Base-by-base conservation (phyloP, 2,329 filamentous ascomycete species). In the Magnaporthales sp. region DNA sequence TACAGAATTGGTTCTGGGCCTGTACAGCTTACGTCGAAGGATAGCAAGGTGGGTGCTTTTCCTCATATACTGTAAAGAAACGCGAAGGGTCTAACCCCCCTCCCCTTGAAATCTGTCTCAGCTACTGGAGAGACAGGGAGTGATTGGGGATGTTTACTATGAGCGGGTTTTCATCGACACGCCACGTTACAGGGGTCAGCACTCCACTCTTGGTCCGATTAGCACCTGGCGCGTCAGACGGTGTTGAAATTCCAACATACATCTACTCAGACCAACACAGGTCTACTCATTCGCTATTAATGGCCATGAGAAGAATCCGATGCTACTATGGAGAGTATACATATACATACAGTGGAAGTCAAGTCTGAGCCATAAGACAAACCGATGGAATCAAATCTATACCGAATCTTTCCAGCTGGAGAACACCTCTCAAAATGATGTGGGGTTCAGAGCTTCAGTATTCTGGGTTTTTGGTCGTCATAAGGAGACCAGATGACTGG, bases 121-220 rank as follows among this genome's bases (percentile, higher is more conserved):
- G 64, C 64, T 31, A n/a, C 31, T 63, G 62, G 62, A 30, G 29
- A 32, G 29, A 26, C 32, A 26, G 62, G 62, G 32, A 62, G 22
- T 24, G 22, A n/a, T 29, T n/a, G 26, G 22, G 60, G 15, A 27
- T 31, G 60, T 29, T 62, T 38, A 31, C n/a, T 66, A 66, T 66
- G 64, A 66, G 64, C 64, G 27, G 29, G 64, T 66, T 66, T 66
- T 61, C 64, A 61, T n/a, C 26, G 29, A 31, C 64, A 66, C 64
- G 29, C 64, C 64, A 66, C 29, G 38, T 46, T 26, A 26, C 54
- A 58, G 22, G 54, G 54, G 22, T 58, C 5, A 58, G n/a, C 54
- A 63, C 61, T 27, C n/a, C 38, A 46, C 38, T 46, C 38, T 46
- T 46, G 38, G 38, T 46, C 38, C 38, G 38, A 46, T 46, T n/a